phyloP scores from a whole-genome alignment of 768 basidiomycete species.

The Serpula lacrymans region DNA sequence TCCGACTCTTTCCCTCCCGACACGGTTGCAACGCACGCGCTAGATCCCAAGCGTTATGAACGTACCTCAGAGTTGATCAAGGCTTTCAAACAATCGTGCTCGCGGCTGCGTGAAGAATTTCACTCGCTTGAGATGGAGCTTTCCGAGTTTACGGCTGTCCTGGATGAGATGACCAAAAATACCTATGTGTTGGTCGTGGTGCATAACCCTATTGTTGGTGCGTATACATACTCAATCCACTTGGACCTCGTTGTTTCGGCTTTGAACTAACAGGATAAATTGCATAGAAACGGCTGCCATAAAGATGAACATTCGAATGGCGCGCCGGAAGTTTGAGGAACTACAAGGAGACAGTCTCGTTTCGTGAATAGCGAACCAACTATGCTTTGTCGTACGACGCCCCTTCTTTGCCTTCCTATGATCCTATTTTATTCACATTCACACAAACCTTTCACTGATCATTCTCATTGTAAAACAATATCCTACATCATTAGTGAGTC shows the following conservation, averaged over 20 bases:
- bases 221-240: slow-evolving; percentile 15
- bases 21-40: slow-evolving; percentile 37
- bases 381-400: no score
- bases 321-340: slow-evolving; percentile 85
- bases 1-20: slow-evolving; percentile 25
- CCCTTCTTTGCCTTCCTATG: no score
- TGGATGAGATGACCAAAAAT: slow-evolving; percentile 91
- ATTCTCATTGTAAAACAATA: not conserved
- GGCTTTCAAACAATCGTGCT: slow-evolving; percentile 89
- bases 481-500: not conserved
- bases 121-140: slow-evolving; percentile 84
- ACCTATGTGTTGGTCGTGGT: slow-evolving; percentile 91
- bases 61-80: slow-evolving; percentile 93
- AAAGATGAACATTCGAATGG: slow-evolving; percentile 83
- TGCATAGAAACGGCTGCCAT: slow-evolving; percentile 80
- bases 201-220: slow-evolving; percentile 86
- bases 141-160: slow-evolving; percentile 79
- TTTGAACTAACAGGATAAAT: no score
- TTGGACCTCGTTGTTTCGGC: slow-evolving; percentile 2
- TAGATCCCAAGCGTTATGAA: slow-evolving; percentile 75
- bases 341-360: slow-evolving; percentile 70
- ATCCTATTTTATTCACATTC: no score
- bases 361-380: slow-evolving; percentile 12
- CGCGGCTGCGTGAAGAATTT: slow-evolving; percentile 82
- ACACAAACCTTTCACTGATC: not conserved